These are phyloP conservation scores for Fraxinus paxiana DNA, from an alignment of 305 asterid species.

Conservation along the genomic window DNA sequence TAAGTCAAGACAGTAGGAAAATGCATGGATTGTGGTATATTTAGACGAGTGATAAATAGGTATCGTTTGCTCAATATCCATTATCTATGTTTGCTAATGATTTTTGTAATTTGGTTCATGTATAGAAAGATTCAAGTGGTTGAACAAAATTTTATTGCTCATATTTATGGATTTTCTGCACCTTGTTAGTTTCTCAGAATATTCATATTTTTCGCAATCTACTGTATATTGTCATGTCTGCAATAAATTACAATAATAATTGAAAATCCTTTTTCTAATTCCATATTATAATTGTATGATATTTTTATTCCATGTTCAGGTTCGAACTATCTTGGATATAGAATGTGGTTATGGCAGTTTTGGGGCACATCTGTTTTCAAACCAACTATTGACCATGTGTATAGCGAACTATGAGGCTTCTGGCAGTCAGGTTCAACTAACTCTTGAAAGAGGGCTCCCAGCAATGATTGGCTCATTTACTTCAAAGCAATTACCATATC, in stretches of 20 bases:
- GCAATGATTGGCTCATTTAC: conserved; percentile 92
- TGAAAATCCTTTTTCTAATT: not conserved
- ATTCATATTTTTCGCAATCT: not conserved
- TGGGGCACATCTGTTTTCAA: conserved; percentile 85
- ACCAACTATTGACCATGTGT: conserved; percentile 81
- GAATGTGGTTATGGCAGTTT: conserved; percentile 99
- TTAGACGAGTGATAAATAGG: not conserved
- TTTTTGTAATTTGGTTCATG: not conserved
- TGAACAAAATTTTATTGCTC: not conserved
- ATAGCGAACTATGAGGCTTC: conserved; percentile 91
- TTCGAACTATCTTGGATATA: conserved; percentile 82
- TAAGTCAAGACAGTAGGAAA: not conserved
- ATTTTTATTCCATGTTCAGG: conserved; percentile 46
- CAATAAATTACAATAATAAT: not conserved
- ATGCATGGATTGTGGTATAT: not conserved
- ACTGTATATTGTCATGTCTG: not conserved
- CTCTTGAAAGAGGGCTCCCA: conserved; percentile 97
- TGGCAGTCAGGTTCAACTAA: conserved; percentile 97
- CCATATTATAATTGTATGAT: conserved; percentile 2
- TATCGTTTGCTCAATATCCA: not conserved
- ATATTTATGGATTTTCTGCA: not conserved
- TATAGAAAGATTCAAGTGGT: not conserved
- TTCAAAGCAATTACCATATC: conserved; percentile 84
- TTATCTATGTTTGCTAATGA: conserved; percentile 4
- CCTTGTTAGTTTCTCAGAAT: not conserved